These are phyloP conservation scores for Noccaea caerulescens DNA, from an alignment of 345 rosid species.

Conservation along the genomic window DNA sequence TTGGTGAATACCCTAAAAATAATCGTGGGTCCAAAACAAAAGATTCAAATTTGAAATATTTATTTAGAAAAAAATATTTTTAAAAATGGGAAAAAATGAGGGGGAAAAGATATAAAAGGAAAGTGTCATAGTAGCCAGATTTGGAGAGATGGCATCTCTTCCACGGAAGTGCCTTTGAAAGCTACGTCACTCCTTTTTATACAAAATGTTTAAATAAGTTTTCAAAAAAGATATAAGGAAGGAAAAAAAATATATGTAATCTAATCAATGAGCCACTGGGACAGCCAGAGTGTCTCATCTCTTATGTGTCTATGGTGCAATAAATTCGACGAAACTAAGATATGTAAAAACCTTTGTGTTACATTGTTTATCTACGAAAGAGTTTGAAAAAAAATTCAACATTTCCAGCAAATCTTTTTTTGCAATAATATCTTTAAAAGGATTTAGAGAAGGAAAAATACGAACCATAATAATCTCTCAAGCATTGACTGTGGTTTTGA, in stretches of 20 bases:
- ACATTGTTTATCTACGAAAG: background rate
- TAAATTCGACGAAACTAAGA: conserved; percentile 23
- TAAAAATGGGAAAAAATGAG: conserved; percentile 13
- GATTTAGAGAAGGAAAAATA: background rate
- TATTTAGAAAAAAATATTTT: no score
- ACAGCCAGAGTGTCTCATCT: conserved; percentile 39
- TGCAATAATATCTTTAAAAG: background rate
- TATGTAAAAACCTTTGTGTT: background rate
- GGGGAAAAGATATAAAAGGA: conserved; percentile 42
- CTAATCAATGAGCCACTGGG: conserved; percentile 28
- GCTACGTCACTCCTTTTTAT: conserved; percentile 41
- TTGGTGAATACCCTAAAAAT: conserved; percentile 6
- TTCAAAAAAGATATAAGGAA: background rate
- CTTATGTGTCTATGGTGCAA: conserved; percentile 23
- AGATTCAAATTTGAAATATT: conserved; percentile 37
- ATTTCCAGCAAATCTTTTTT: background rate
- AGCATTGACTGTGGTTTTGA: conserved; percentile 43
- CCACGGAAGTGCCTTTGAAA: conserved; percentile 42
- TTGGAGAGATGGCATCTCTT: conserved; percentile 46
- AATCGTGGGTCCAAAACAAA: conserved; percentile 39
- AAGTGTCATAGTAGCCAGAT: conserved; percentile 46
- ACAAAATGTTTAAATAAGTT: background rate
- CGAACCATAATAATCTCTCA: conserved; percentile 3
- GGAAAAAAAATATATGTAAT: background rate
- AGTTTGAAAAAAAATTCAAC: background rate